Evolutionary conservation across 2,329 filamentous ascomycete genomes (phyloP).

Genomic region (Monosporascus ibericus): DNA sequence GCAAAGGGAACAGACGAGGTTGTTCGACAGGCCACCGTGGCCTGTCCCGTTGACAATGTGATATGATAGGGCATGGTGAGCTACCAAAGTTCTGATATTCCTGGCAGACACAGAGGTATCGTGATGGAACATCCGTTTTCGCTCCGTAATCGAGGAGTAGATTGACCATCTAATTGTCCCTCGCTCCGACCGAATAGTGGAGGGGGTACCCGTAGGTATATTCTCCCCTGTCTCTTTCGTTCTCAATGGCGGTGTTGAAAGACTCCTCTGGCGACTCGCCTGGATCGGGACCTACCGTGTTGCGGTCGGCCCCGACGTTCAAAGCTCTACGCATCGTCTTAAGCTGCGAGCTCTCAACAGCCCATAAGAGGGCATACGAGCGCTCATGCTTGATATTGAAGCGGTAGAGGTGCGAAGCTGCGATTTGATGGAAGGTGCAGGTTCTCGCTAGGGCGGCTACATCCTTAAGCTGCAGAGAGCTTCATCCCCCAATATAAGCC

Average conservation of each 20-base stretch:
- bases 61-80: too few species aligned
- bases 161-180: neutral
- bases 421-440: neutral
- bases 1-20: neutral
- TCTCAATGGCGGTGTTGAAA: neutral
- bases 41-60: too few species aligned
- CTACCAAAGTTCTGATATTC: neutral
- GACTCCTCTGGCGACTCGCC: too few species aligned
- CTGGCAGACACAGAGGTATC: neutral
- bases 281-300: neutral
- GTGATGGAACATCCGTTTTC: neutral
- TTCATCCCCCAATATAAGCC: neutral
- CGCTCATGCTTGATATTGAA: neutral
- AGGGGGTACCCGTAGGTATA: neutral
- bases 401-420: neutral
- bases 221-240: fast-evolving
- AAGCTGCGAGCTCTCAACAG: neutral
- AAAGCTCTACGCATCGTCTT: neutral
- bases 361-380: neutral
- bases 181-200: neutral
- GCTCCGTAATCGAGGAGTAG: neutral
- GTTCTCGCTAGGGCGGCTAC: neutral
- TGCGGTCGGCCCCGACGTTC: neutral
- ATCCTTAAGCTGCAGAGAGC: neutral
- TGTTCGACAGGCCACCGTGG: too few species aligned